Conservation (phyloP, 441 rosid species). For the Adansonia gregorii region DNA sequence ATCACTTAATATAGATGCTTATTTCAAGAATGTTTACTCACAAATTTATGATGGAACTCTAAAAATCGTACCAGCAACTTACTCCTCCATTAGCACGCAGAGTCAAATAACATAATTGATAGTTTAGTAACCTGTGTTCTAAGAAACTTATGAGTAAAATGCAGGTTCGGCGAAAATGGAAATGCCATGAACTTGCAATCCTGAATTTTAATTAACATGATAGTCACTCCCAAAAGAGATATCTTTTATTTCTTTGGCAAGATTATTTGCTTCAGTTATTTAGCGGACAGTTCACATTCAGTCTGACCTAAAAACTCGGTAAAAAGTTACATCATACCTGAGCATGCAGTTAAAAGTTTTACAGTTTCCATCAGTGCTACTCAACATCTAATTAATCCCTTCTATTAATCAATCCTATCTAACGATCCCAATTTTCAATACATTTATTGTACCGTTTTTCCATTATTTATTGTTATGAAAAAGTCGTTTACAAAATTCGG, state of each 20-base stretch:
- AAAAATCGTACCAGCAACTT: neutral
- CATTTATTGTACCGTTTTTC: neutral
- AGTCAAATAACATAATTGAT: neutral
- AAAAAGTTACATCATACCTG: neutral
- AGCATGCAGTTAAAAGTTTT: neutral
- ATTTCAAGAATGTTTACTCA: neutral
- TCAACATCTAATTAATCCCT: conserved; percentile 6
- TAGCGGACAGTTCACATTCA: neutral
- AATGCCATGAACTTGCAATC: neutral
- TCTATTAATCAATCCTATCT: neutral
- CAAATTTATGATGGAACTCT: neutral
- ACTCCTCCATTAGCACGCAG: neutral
- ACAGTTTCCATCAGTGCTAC: neutral
- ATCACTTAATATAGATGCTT: neutral
- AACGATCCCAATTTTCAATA: neutral
- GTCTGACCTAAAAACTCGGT: neutral
- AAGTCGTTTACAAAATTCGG: neutral
- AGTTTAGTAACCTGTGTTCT: neutral
- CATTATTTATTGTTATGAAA: neutral
- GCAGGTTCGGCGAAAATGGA: neutral
- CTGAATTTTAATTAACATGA: conserved; percentile 7
- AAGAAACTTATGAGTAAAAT: neutral
- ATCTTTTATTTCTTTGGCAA: neutral
- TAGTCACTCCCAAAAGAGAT: neutral
- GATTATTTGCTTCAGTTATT: neutral